phyloP scores from a whole-genome alignment of 805 yeast genomes.

The Wickerhamiella allomyrinae region DNA sequence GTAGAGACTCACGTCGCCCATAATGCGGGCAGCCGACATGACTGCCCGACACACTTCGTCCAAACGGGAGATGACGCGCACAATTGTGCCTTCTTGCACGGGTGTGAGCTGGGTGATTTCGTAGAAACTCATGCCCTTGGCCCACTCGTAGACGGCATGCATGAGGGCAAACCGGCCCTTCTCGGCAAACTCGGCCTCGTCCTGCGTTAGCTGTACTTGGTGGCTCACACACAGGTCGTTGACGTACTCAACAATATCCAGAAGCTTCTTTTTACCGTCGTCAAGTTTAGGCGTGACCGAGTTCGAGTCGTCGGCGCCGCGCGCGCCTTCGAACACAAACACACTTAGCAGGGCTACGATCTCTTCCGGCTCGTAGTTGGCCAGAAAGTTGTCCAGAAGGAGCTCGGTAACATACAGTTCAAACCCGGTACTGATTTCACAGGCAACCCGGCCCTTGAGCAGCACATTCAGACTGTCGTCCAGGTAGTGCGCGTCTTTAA shows the following conservation, averaged over 20 bases:
- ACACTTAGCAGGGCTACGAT: constrained; percentile 88
- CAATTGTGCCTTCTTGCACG: constrained; percentile 94
- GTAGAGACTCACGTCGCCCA: constrained; percentile 85
- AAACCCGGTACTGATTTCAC: constrained; percentile 61
- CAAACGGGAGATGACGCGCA: constrained; percentile 81
- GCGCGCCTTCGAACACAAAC: constrained; percentile 83
- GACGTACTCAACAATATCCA: constrained; percentile 52
- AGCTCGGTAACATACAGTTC: constrained; percentile 89
- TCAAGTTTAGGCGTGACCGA: constrained; percentile 78
- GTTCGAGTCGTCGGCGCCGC: constrained; percentile 43
- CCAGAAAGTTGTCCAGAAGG: constrained; percentile 78
- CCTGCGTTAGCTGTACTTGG: constrained; percentile 65
- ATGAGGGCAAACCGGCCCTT: constrained; percentile 77
- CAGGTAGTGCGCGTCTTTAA: constrained; percentile 65
- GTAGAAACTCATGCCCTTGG: constrained; percentile 80
- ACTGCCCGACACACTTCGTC: constrained; percentile 95
- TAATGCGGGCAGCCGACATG: constrained; percentile 80
- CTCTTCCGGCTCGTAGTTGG: constrained; percentile 88
- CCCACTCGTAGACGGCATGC: constrained; percentile 97
- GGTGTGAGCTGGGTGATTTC: constrained; percentile 80
- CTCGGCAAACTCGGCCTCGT: constrained; percentile 73
- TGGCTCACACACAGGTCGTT: constrained; percentile 46
- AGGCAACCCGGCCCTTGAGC: constrained; percentile 30
- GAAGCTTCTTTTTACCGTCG: constrained; percentile 42
- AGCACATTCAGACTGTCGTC: constrained; percentile 59